Base-by-base conservation (phyloP, 129 eudicot genomes). In the Tagetes erecta region DNA sequence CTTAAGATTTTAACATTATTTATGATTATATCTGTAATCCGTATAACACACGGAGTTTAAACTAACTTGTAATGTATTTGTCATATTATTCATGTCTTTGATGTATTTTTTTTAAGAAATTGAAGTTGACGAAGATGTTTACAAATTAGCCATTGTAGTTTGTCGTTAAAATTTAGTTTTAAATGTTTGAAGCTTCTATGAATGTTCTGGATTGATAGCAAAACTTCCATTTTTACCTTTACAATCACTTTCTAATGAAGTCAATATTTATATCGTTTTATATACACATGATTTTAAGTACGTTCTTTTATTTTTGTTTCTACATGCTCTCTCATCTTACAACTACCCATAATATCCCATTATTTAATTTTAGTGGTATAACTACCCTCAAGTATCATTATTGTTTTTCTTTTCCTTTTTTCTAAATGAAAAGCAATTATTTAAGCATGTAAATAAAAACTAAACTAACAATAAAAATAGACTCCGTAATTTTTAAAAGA, bases 101-200 rank as follows among this genome's bases (percentile, higher is more conserved):
- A 41, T 40, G 60, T 47, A 6, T 10, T 71, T 35, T 47, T 10
- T 9, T 14, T 45, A 40, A 42, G 76, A 40, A 40, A 8, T 31
- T 71, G 30, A 38, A 64, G 67, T 71, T 71, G 76, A 71, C 76
- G 30, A 2, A 36, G 37, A 31, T 39, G 40, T 5, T 71, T 71
- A 40, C 41, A 31, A 41, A 42, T 11, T 60, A 36, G 44, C 44
- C 20, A 4, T 53, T 53, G 11, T 12, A 38, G 46, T 13, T 53
- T 53, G 27, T 52, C 9, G 34, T 33, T 27, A 10, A 27, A n/a
- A 41, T 31, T 30, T 37, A 8, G 8, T 5, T 64, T 14, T 41
- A 5, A 11, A 39, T 5, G n/a, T 64, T 64, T 64, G 33, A 64
- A 67, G 55, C 45, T 75, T 75, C 72, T 51, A 64, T 38, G 72